Evolutionary conservation across 805 yeast genomes (phyloP).

Genomic region (Saturnispora mendoncae): DNA sequence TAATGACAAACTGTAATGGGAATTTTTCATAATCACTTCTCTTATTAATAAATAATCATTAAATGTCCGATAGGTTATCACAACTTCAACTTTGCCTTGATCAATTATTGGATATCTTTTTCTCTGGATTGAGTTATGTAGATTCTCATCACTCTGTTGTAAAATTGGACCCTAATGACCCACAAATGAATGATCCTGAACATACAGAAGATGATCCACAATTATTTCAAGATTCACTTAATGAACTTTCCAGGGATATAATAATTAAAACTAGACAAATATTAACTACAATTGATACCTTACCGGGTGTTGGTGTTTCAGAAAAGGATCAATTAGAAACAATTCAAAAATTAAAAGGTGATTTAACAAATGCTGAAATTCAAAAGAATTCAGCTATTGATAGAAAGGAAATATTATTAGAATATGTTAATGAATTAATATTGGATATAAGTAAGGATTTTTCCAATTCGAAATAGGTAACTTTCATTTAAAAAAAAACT

Average conservation of each 20-base stretch:
- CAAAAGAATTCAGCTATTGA: slow-evolving; percentile 47
- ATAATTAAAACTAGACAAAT: slow-evolving; percentile 83
- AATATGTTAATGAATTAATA: slow-evolving; percentile 59
- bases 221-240: slow-evolving; percentile 39
- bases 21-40: no score
- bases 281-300: slow-evolving; percentile 70
- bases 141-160: slow-evolving; percentile 65
- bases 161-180: slow-evolving; percentile 39
- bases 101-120: slow-evolving; percentile 69
- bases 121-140: slow-evolving; percentile 68
- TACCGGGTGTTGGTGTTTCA: slow-evolving; percentile 89
- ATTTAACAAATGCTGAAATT: slow-evolving; percentile 51
- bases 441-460: slow-evolving; percentile 49
- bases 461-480: slow-evolving; percentile 32
- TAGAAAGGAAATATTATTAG: slow-evolving; percentile 55
- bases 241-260: slow-evolving; percentile 77
- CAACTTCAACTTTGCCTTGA: slow-evolving; percentile 86
- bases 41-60: no score
- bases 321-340: slow-evolving; percentile 61
- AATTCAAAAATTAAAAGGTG: slow-evolving; percentile 53
- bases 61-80: slow-evolving; percentile 79
- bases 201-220: slow-evolving; percentile 33
- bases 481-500: no score
- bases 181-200: slow-evolving; percentile 56
- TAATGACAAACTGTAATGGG: no score